A percentile compares a stretch with the other conserved stretches of the same genome.
phyloP scores from a whole-genome alignment of 768 basidiomycete species.

The Rhodotorula paludigena region DNA sequence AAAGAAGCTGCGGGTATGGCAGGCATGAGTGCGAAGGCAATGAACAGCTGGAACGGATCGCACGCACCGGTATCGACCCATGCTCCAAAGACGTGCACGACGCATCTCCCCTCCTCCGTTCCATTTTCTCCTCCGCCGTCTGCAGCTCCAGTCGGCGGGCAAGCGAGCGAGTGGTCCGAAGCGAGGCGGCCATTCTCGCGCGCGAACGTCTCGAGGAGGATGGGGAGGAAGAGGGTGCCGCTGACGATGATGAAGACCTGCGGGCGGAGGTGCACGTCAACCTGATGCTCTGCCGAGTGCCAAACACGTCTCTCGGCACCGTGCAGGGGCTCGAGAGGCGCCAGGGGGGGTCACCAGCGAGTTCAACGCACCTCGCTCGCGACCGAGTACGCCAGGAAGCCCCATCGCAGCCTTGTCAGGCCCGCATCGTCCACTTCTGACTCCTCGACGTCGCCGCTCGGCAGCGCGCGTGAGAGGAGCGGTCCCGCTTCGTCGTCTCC shows the following conservation, averaged over 20 bases:
- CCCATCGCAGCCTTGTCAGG: neutral
- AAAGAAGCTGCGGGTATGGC: conserved; percentile 16
- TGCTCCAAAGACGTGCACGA: neutral
- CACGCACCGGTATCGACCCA: conserved; percentile 31
- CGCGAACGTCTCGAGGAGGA: conserved; percentile 12
- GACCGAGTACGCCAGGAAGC: conserved; percentile 1
- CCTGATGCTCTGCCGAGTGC: neutral
- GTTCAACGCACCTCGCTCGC: conserved; percentile 3
- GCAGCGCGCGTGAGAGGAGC: neutral
- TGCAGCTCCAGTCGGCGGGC: conserved; percentile 5
- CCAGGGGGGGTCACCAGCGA: neutral
- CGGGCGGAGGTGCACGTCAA: too few species aligned
- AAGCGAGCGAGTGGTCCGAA: neutral
- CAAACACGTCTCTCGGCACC: too few species aligned
- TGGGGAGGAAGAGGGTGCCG: conserved; percentile 16
- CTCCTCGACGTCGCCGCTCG: too few species aligned
- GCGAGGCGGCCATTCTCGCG: conserved; percentile 11
- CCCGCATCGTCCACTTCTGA: neutral
- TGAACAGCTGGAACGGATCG: too few species aligned
- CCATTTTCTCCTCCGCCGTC: neutral
- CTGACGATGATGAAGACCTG: conserved; percentile 17
- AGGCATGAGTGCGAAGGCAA: too few species aligned
- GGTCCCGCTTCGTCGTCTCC: neutral
- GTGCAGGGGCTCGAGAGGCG: neutral
- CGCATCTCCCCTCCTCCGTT: conserved; percentile 5